Base-by-base conservation (phyloP, 768 basidiomycete species). In the Leucocoprinus leucothites region DNA sequence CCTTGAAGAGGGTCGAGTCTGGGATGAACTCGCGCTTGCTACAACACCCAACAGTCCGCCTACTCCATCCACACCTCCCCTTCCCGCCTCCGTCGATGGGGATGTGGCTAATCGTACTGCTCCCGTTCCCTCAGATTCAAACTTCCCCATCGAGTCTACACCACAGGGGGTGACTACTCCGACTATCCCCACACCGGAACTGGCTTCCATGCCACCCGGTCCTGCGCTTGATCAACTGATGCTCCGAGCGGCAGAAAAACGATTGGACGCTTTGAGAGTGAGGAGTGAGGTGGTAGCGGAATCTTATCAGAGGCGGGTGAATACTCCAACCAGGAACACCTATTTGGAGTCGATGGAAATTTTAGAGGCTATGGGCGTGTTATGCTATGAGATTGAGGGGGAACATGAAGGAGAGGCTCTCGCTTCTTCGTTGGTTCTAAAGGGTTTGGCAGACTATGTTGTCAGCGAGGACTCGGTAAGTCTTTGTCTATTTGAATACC, bases 401-500 rank as follows among this genome's bases (percentile, higher is more conserved):
- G 80, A 86, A 0, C 85, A 80, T 54, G 94, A 97, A 66, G 94
- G 88, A 1, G 94, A 97, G 68, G 92, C 89, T 0, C 70, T 96
- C 31, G 94, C 93, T 0, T 82, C 89, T 4, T 79, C 87, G 7
- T 74, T 96, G 36, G 92, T 91, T 9, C 62, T 84, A 14, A 72
- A 80, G 25, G 94, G 94, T 2, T 64, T 77, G 43, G 94, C 91
- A 0, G 93, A 97, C 69, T 94, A 82, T 64, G 94, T 96, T 18
- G 90, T 82, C 3, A 95, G 89, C 60, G 94, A 97, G 71, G 94
- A 97, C 67, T 91, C 90, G 21, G 88, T 89, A 65, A 34, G 78
- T 56, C 18, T 28, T 22, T n/a, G 53, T n/a, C 14, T 21, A 43
- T 31, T 43, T 16, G 35, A 25, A 14, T 62, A 49, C 22, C 45